Evolutionary conservation across 2,329 filamentous ascomycete genomes (phyloP), one percentile per base, ranked within the genome.

Genomic region (Exserohilum rostratum): DNA sequence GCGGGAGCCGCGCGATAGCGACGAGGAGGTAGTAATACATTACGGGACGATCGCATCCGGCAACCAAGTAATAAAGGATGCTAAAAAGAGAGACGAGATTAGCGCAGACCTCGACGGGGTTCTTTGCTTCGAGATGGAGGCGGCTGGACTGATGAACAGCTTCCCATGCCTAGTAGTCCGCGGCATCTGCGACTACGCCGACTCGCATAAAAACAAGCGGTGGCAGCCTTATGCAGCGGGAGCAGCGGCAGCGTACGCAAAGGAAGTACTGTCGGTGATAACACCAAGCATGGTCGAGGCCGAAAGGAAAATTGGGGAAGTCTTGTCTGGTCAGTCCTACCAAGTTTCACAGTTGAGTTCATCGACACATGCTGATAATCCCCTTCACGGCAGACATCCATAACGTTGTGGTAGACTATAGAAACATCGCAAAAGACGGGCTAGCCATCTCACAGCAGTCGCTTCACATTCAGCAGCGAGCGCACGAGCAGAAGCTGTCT

Each of bases 21-120:
- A 31, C 30, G 22, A 43, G 40, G 40, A 53, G 3, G 66, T 72
- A 39, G 52, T 18, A 0, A 50, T 80, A 1, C 73, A 78, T 45
- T 61, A 80, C 30, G 78, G 78, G 0, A 47, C 58, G 1, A 67
- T 80, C 0, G 78, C 70, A 25, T 42, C 39, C 3, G 39, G 39
- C 22, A 29, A 42, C 9, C 22, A 42, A 5, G 11, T 42, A 9
- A 42, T 42, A 12, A 2, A 5, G 11, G 10, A 13, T 10, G 39
- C 25, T n/a, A 5, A 4, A 1, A 22, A 42, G 18, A 42, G 39
- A 30, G 39, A 42, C 10, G n/a, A n/a, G 5, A 18, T 47, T 10
- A 46, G 44, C 20, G 13, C 11, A 5, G 12, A 37, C 58, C 44
- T 46, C 9, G 44, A 31, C 3, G 43, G 33, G 6, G 40, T 52